These are phyloP conservation scores for Kodamaea sp. DNA, from an alignment of 1,139 yeast species.

Conservation along the genomic window DNA sequence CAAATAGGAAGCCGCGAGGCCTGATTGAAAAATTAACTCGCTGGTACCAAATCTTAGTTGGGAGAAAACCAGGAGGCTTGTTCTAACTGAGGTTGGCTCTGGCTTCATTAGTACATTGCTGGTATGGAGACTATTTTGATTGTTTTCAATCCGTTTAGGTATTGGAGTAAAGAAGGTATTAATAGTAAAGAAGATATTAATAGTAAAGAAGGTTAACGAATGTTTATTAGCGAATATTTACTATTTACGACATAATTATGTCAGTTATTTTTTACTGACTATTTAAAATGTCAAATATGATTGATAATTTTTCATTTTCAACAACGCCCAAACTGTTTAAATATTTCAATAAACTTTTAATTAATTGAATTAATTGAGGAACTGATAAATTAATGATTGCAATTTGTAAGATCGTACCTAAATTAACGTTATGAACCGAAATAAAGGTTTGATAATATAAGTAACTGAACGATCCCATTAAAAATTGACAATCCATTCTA, in stretches of 20 bases:
- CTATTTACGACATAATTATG: too few species aligned
- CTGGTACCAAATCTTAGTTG: too few species aligned
- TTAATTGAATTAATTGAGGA: constrained; percentile 62
- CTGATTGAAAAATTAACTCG: too few species aligned
- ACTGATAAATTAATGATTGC: constrained; percentile 69
- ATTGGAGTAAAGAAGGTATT: constrained; percentile 13
- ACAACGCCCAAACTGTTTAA: constrained; percentile 55
- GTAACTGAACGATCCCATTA: constrained; percentile 95
- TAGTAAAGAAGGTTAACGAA: too few species aligned
- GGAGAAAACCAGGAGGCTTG: too few species aligned
- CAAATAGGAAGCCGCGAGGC: too few species aligned
- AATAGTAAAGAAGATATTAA: background rate
- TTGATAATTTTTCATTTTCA: constrained; percentile 25
- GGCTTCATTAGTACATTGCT: too few species aligned
- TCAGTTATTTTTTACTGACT: background rate
- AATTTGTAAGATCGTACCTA: constrained; percentile 70
- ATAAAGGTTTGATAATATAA: constrained; percentile 90
- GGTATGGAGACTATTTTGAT: too few species aligned
- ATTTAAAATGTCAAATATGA: constrained; percentile 29
- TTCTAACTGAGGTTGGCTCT: too few species aligned
- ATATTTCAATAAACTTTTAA: constrained; percentile 59
- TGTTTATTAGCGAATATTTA: too few species aligned
- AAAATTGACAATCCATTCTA: constrained; percentile 94
- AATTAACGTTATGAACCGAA: constrained; percentile 65
- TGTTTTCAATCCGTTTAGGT: too few species aligned